Evolutionary conservation across 1,284 basidiomycete genomes (phyloP), one percentile per base, ranked within the genome.

Genomic region (Inonotus hispidus): DNA sequence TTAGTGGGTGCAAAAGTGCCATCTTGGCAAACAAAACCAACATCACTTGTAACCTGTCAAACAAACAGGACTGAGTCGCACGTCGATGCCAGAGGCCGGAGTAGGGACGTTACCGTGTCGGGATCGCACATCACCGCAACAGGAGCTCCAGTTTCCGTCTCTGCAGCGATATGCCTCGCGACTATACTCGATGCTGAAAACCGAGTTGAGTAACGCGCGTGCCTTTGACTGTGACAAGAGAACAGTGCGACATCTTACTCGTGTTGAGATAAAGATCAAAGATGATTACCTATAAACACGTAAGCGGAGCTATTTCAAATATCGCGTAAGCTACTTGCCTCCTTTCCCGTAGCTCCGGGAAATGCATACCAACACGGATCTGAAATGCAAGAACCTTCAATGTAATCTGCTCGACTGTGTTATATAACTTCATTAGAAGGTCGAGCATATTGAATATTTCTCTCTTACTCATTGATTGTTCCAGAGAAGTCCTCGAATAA

Each of bases 301-400:
- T n/a, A 19, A 6, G 4, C 16, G 11, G 27, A 21, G 16, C 19
- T 19, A 25, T 21, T 14, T n/a, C 11, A 21, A 13, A 45, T 13
- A 4, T 55, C 53, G 47, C 5, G 23, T 2, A 14, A 7, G 23
- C 16, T 13, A 35, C 55, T 21, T 14, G 32, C 81, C 69, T 86
- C 83, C 63, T 79, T 82, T 41, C 82, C 82, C 0, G 82, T 85
- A 11, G 82, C 80, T 39, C 75, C 75, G 1, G 74, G 64, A 0
- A 85, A 82, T 50, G 67, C 50, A 27, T 60, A 73, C 82, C 82
- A 85, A 71, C 82, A 85, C 2, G 82, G 83, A 67, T 84, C 79
- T 21, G 69, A 77, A 21, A 85, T 70, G 64, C 83, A 85, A 1
- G 78, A 79, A 13, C 82, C 82, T 70, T 86, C 84, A 37, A 82